phyloP scores from a whole-genome alignment of 768 basidiomycete species.

The Phylloporus sp. region DNA sequence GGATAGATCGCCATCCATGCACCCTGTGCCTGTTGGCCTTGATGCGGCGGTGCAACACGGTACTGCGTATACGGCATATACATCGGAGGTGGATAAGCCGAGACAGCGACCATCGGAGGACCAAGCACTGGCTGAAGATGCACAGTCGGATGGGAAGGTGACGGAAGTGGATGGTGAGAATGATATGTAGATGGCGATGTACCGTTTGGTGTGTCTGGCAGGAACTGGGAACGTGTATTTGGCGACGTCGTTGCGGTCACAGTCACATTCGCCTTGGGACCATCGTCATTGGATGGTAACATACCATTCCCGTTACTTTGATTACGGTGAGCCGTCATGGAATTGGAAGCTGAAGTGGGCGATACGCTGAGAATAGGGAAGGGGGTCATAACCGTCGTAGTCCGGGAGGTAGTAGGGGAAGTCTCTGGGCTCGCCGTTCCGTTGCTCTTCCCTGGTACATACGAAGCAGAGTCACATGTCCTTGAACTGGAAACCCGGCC shows the following conservation, averaged over 20 bases:
- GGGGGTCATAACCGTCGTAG: conserved; percentile 6
- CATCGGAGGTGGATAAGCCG: conserved; percentile 18
- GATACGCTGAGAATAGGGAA: conserved; percentile 22
- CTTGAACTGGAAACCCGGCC: not conserved
- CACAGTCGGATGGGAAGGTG: conserved; percentile 6
- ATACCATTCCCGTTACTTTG: not conserved
- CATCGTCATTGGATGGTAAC: not conserved
- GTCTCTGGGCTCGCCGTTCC: not conserved
- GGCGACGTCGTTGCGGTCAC: conserved; percentile 3
- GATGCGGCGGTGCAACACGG: conserved; percentile 13
- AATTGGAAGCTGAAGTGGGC: not conserved
- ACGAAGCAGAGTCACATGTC: not conserved
- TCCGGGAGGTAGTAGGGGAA: not conserved
- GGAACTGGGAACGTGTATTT: not conserved
- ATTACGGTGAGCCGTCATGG: not conserved
- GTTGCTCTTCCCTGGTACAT: not conserved
- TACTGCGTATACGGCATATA: conserved; percentile 24
- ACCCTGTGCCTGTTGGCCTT: conserved; percentile 12
- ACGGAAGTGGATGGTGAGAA: conserved; percentile 8
- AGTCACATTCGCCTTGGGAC: conserved; percentile 7
- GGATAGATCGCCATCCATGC: conserved; percentile 26
- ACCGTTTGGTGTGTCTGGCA: not conserved
- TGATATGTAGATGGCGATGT: conserved; percentile 2
- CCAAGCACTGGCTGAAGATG: conserved; percentile 9
- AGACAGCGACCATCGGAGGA: conserved; percentile 14